Base-by-base conservation (phyloP, 257 asterid species). In the Vinca minor region DNA sequence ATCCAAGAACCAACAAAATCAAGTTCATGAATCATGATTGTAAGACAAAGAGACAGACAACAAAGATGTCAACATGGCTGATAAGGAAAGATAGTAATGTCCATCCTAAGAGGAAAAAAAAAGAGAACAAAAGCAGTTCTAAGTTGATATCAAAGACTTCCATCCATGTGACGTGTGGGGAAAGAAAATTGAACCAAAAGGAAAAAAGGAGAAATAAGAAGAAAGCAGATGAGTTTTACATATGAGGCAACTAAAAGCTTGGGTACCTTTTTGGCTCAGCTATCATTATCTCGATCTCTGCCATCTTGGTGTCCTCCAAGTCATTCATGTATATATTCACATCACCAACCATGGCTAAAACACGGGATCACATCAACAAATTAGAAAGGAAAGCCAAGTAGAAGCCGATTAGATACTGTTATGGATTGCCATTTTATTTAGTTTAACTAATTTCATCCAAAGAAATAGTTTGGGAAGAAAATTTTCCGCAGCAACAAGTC, bases 261-360 rank as follows among this genome's bases (percentile, higher is more conserved):
- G 20, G 18, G 34, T 78, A 91, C 98, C 96, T 83, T 62, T 78
- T 85, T 12, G 56, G 75, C 74, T 91, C 98, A 26, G 96, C 98
- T 66, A 91, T 84, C 96, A 91, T 91, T 65, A 91, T 91, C 78
- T 91, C 98, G 14, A 88, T 73, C 79, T 91, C 98, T 9, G 92
- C 98, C 66, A 74, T 70, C 44, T 75, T 84, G 59, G 86, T 69
- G 76, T 91, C 95, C 66, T 91, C 96, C 74, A 75, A 64, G 73
- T 86, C 98, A 80, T 88, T 91, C 91, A 91, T 68, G 66, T 88
- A 91, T 77, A 91, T 80, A 74, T 91, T 91, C 60, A 91, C 95
- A 72, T 91, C 96, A 64, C 98, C 98, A 71, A 86, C 85, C 96
- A 91, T 91, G 59, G 96, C 98, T 87, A 55, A 69, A 74, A 70